Conservation (phyloP, 2,329 filamentous ascomycete genomes). For the Ophiocordyceps unilateralis region DNA sequence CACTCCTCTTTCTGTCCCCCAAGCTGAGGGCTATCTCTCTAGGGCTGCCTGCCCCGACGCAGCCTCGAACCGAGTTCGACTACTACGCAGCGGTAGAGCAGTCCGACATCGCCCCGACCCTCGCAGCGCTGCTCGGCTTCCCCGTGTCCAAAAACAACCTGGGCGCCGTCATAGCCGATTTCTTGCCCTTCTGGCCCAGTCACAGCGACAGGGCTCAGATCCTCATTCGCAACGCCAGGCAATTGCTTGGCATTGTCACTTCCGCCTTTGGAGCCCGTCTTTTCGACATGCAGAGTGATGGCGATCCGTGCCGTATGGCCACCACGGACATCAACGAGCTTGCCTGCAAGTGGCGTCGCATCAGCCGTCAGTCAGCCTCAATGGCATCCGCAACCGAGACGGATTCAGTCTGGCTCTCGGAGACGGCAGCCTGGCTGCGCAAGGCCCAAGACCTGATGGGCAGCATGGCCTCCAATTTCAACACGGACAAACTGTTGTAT, state of each 20-base stretch:
- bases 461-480: slow-evolving; percentile 82
- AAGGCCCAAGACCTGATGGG: slow-evolving; percentile 68
- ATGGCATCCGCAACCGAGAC: slow-evolving; percentile 10
- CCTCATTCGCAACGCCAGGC: slow-evolving; percentile 59
- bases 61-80: slow-evolving; percentile 52
- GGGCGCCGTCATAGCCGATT: slow-evolving; percentile 65
- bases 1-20: slow-evolving; percentile 78
- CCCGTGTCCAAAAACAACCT: slow-evolving; percentile 82
- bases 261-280: slow-evolving; percentile 46
- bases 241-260: slow-evolving; percentile 61
- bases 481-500: slow-evolving; percentile 43
- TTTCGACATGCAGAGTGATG: slow-evolving; percentile 16
- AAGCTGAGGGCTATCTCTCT: slow-evolving; percentile 46
- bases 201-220: slow-evolving; percentile 43
- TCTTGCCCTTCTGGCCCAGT: slow-evolving; percentile 56
- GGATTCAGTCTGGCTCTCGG: slow-evolving; percentile 21
- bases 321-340: slow-evolving; percentile 33
- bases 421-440: slow-evolving; percentile 44
- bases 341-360: slow-evolving; percentile 48
- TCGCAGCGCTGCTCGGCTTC: slow-evolving; percentile 74
- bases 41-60: slow-evolving; percentile 31
- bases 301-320: slow-evolving; percentile 19
- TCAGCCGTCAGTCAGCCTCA: slow-evolving; percentile 10
- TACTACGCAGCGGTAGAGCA: slow-evolving; percentile 83
- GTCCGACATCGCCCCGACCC: slow-evolving; percentile 79